Evolutionary conservation across 106 monocot species (phyloP), one percentile per base, ranked within the genome.

Genomic region (Apostasia ramifera): DNA sequence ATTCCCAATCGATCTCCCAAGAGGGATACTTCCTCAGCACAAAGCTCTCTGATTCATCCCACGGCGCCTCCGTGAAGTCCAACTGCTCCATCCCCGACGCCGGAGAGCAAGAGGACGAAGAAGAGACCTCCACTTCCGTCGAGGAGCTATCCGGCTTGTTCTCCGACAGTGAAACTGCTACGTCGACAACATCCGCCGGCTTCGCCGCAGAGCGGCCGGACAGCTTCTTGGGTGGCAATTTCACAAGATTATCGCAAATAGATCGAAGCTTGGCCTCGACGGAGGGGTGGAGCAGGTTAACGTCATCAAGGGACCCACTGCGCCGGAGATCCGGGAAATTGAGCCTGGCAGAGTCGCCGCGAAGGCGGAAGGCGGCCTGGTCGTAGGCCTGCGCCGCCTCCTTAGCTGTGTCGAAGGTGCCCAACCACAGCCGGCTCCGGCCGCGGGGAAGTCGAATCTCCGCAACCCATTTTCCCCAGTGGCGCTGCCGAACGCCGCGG

Each of bases 381-480:
- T 88, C 88, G 59, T 88, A 88, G 39, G 88, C 81, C 15, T 79
- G 55, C 3, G 88, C 88, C 1, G 88, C 88, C 66, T 88, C 88
- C 52, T 88, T 81, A 42, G 88, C 84, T 5, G 88, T 82, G 77
- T 88, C 88, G 44, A 88, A 88, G 44, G 88, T 88, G 8, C 88
- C 88, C 11, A 88, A 84, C 88, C 88, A 88, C 14, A 88, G 81
- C 8, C 88, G 72, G 5, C 84, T 88, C 10, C 88, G 71, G 71
- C 81, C 85, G 63, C 61, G 79, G 7, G 88, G 88, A 1, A 88
- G 88, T 1, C 88, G 76, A 70, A 88, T 88, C 79, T 88, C 88
- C 0, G 88, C 88, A 3, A 88, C 88, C 88, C 88, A 88, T 68
- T 88, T 88, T 3, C 88, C 88, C 88, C 88, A 88, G 71, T 88